phyloP scores from a whole-genome alignment of 176 grass and related monocot genomes.

The Panicum miliaceum region DNA sequence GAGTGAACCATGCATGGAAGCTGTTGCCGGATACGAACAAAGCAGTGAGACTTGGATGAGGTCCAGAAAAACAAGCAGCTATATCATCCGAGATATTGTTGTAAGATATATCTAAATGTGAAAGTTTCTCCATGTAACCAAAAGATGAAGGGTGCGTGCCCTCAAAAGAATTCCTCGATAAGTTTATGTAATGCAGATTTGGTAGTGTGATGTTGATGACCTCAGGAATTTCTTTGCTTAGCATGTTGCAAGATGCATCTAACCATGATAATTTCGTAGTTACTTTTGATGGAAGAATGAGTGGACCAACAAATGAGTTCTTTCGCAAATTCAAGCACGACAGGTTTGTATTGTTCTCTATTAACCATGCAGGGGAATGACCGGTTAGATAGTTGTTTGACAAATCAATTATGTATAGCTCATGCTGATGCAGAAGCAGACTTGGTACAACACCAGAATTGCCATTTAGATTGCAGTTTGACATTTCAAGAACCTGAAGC shows the following conservation, averaged over 20 bases:
- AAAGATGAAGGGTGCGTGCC: slow-evolving; percentile 4
- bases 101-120: slow-evolving; percentile 34
- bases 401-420: slow-evolving; percentile 30
- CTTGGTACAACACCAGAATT: neutral
- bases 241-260: slow-evolving; percentile 26
- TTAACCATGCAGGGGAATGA: slow-evolving; percentile 32
- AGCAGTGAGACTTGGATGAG: neutral
- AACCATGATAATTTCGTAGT: slow-evolving; percentile 7
- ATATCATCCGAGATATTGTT: slow-evolving; percentile 41
- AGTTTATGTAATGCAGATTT: neutral
- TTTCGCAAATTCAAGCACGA: neutral
- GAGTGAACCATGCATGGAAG: slow-evolving; percentile 37
- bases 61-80: neutral
- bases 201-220: slow-evolving; percentile 30
- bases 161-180: slow-evolving; percentile 32
- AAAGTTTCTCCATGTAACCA: slow-evolving; percentile 17
- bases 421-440: slow-evolving; percentile 34
- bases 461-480: slow-evolving; percentile 41
- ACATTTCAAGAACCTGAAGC: slow-evolving; percentile 29
- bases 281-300: slow-evolving; percentile 36
- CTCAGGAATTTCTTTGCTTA: neutral
- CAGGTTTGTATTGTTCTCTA: slow-evolving; percentile 42
- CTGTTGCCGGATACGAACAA: slow-evolving; percentile 31
- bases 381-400: slow-evolving; percentile 32
- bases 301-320: slow-evolving; percentile 9